Percentiles rank a stretch among this genome's conserved stretches.
Conservation (phyloP, 1,284 basidiomycete species). For the Ustilago cynodontis region DNA sequence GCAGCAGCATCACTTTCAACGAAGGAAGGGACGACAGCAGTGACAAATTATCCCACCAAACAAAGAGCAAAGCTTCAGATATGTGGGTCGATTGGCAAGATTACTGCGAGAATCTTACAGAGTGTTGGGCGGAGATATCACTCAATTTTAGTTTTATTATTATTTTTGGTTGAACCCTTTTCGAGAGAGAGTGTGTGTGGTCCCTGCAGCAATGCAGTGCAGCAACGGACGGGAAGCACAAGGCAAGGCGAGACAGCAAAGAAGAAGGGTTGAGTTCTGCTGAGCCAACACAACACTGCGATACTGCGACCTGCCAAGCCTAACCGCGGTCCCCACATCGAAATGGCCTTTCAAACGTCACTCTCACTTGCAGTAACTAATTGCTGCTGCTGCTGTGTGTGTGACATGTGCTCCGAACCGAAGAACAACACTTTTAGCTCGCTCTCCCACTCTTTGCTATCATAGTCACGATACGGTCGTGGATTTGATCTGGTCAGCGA, state of each 20-base stretch:
- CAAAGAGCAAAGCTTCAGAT: too few relatives aligned
- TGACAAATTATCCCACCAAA: too few relatives aligned
- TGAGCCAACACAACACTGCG: too few relatives aligned
- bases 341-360: conserved; percentile 11
- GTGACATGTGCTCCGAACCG: background rate
- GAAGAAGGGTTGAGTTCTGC: too few relatives aligned
- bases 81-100: too few relatives aligned
- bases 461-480: background rate
- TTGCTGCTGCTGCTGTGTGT: background rate
- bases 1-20: too few relatives aligned
- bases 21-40: too few relatives aligned
- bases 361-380: background rate
- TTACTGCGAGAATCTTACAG: too few relatives aligned
- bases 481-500: conserved; percentile 1
- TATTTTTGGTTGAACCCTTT: background rate
- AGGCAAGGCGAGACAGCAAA: too few relatives aligned
- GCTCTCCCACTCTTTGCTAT: background rate
- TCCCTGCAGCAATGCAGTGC: conserved; percentile 3
- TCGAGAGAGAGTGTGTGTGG: background rate
- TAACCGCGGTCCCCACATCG: conserved; percentile 7
- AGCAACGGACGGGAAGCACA: background rate
- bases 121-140: too few relatives aligned
- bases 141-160: background rate
- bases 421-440: conserved; percentile 1
- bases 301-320: background rate